Evolutionary conservation across 2,329 filamentous ascomycete species (phyloP).

Genomic region (Trichophyton mentagrophytes): DNA sequence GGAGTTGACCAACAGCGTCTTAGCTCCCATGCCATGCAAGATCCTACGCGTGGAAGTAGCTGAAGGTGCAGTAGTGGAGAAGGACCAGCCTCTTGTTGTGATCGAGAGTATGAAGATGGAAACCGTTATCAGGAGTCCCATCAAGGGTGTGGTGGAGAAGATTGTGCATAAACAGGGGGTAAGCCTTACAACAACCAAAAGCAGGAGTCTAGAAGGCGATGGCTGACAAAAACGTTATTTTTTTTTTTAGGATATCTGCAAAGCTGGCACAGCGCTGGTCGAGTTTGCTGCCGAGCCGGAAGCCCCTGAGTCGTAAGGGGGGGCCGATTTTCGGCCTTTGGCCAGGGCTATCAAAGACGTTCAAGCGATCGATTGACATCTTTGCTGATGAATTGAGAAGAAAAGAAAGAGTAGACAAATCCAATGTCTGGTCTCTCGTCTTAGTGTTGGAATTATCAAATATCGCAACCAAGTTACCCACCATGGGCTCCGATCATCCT

Average conservation of each 20-base stretch:
- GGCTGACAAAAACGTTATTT: background rate
- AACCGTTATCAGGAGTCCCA: slow-evolving; percentile 66
- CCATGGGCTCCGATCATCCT: background rate
- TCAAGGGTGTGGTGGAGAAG: slow-evolving; percentile 57
- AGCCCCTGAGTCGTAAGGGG: background rate
- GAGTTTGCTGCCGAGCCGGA: slow-evolving; percentile 44
- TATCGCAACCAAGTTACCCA: background rate
- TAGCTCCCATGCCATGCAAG: slow-evolving; percentile 96
- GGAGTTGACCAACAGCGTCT: slow-evolving; percentile 67
- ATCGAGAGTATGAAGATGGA: slow-evolving; percentile 91
- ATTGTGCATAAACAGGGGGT: slow-evolving; percentile 64
- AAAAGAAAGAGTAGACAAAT: background rate
- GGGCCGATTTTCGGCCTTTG: background rate
- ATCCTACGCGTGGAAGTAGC: slow-evolving; percentile 77
- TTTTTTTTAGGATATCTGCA: slow-evolving; percentile 54
- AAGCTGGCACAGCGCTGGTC: slow-evolving; percentile 61
- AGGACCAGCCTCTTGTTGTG: slow-evolving; percentile 78
- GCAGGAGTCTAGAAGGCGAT: slow-evolving; percentile 4
- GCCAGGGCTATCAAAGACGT: background rate
- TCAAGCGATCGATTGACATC: background rate
- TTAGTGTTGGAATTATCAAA: background rate
- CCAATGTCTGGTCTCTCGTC: background rate
- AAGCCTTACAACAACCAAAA: slow-evolving; percentile 26
- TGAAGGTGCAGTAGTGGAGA: slow-evolving; percentile 69
- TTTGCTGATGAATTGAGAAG: background rate